phyloP scores from a whole-genome alignment of 1,284 basidiomycete genomes.

The Cryptococcus sp. region DNA sequence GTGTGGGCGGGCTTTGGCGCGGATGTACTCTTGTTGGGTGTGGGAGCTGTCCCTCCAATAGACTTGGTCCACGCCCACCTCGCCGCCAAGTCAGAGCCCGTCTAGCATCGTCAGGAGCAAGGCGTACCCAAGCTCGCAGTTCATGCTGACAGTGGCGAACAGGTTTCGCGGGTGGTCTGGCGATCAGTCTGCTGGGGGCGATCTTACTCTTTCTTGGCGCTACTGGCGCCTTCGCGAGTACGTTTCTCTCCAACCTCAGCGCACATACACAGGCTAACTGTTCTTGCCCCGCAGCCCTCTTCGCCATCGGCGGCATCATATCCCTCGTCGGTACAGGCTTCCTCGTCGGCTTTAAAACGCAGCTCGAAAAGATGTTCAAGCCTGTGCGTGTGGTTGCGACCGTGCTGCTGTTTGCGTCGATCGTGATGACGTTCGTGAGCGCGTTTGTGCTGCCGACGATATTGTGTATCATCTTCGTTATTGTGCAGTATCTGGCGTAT shows the following conservation, averaged over 20 bases:
- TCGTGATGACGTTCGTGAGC: slow-evolving; percentile 72
- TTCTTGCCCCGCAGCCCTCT: slow-evolving; percentile 61
- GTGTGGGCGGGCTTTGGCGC: no score
- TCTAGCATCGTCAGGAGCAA: no score
- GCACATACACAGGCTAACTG: neutral
- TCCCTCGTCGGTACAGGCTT: slow-evolving; percentile 85
- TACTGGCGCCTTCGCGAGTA: slow-evolving; percentile 71
- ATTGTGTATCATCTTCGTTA: slow-evolving; percentile 62
- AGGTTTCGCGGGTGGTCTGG: slow-evolving; percentile 66
- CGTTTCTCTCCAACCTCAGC: slow-evolving; percentile 36
- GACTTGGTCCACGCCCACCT: neutral
- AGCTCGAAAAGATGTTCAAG: slow-evolving; percentile 88
- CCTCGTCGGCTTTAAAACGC: slow-evolving; percentile 75
- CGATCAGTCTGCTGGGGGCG: slow-evolving; percentile 74
- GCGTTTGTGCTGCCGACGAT: slow-evolving; percentile 59
- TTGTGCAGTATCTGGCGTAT: slow-evolving; percentile 68
- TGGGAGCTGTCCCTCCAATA: neutral
- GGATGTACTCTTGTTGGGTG: neutral
- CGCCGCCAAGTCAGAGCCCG: neutral
- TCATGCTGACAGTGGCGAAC: neutral
- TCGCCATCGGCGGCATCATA: slow-evolving; percentile 75
- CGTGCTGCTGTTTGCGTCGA: slow-evolving; percentile 69
- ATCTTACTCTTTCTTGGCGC: slow-evolving; percentile 72
- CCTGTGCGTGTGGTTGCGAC: slow-evolving; percentile 82
- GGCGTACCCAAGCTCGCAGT: neutral